Conservation (phyloP, 495 filamentous ascomycete genomes). For the Apodospora peruviana region DNA sequence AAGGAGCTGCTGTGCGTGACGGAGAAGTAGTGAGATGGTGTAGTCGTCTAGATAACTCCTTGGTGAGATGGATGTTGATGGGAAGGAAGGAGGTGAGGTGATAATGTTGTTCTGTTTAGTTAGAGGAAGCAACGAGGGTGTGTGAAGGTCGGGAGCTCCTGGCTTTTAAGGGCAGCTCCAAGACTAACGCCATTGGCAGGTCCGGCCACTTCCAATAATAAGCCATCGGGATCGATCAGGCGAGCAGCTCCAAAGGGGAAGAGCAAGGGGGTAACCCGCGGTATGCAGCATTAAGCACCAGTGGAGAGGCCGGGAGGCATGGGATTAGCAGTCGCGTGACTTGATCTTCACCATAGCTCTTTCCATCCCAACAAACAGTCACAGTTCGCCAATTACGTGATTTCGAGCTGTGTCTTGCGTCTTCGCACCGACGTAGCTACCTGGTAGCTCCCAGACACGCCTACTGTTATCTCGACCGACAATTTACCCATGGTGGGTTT, state of each 20-base stretch:
- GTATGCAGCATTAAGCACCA: not conserved
- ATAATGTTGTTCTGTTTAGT: not conserved
- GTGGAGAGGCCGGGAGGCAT: slow-evolving; percentile 15
- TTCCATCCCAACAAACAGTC: not conserved
- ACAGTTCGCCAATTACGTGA: slow-evolving; percentile 12
- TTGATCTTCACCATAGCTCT: no score
- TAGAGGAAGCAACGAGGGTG: not conserved
- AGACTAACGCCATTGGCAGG: slow-evolving; percentile 2
- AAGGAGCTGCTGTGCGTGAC: not conserved
- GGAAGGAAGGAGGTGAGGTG: not conserved
- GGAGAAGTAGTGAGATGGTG: not conserved
- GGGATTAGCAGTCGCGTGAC: slow-evolving; percentile 25
- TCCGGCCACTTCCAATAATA: not conserved
- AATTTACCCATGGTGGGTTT: slow-evolving; percentile 19
- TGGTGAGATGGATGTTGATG: not conserved
- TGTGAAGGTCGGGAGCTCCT: slow-evolving; percentile 2
- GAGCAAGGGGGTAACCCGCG: slow-evolving; percentile 13
- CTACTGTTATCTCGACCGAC: not conserved
- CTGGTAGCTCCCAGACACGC: not conserved
- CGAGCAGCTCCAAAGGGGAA: slow-evolving; percentile 27
- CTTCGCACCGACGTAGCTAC: not conserved
- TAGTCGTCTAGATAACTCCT: not conserved
- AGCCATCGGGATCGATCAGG: slow-evolving; percentile 23
- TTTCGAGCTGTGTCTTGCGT: slow-evolving; percentile 3
- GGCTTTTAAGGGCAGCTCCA: slow-evolving; percentile 15